A percentile compares a stretch with the other conserved stretches of the same genome.
phyloP scores from a whole-genome alignment of 768 basidiomycete genomes.

The Tephrocybe sp. region DNA sequence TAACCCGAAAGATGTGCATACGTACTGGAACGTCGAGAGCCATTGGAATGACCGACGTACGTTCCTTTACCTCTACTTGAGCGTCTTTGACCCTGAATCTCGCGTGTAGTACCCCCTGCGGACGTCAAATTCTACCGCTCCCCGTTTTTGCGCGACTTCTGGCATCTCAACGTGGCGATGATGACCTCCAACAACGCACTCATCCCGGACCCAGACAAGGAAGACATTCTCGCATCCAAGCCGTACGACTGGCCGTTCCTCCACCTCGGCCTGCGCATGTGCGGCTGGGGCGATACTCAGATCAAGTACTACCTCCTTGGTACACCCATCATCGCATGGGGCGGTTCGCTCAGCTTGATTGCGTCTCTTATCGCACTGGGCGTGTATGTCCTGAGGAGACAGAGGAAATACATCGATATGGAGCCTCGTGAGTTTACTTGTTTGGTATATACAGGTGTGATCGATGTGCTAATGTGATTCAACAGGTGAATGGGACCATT shows the following conservation, averaged over 20 bases:
- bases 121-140: constrained; percentile 84
- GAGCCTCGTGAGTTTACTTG: constrained; percentile 63
- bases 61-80: constrained; percentile 31
- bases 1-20: constrained; percentile 75
- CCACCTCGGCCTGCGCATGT: constrained; percentile 91
- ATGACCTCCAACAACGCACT: constrained; percentile 99
- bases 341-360: constrained; percentile 64
- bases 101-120: constrained; percentile 72
- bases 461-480: neutral
- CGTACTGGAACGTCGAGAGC: constrained; percentile 98
- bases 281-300: constrained; percentile 88
- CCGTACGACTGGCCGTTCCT: constrained; percentile 95
- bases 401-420: constrained; percentile 92
- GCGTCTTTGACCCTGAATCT: neutral
- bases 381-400: constrained; percentile 76
- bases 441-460: constrained; percentile 3
- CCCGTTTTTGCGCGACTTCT: constrained; percentile 95
- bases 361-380: constrained; percentile 50
- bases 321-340: constrained; percentile 94
- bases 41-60: constrained; percentile 94
- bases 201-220: constrained; percentile 96
- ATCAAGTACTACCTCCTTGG: constrained; percentile 93
- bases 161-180: constrained; percentile 99
- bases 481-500: constrained; percentile 92
- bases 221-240: constrained; percentile 92